These are phyloP conservation scores for Cladobotryum protrusum DNA, from an alignment of 2,329 filamentous ascomycete genomes.

Conservation along the genomic window DNA sequence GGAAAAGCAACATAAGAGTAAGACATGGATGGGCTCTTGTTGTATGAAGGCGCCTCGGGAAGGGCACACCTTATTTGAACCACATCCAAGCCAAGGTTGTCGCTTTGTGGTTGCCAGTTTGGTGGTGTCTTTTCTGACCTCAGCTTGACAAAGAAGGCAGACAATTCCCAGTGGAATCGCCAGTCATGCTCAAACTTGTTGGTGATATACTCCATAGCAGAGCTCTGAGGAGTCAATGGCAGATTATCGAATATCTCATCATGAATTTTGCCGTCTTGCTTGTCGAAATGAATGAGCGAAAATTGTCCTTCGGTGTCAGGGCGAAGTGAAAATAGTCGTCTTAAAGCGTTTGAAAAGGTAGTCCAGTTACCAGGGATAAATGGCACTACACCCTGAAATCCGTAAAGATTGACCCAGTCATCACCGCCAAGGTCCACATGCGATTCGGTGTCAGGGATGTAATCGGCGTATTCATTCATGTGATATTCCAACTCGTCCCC, in stretches of 20 bases:
- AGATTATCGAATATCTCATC: constrained; percentile 1
- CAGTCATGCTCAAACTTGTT: background rate
- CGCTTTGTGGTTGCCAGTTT: constrained; percentile 17
- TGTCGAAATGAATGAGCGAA: constrained; percentile 13
- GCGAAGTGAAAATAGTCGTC: constrained; percentile 19
- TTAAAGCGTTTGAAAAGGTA: constrained; percentile 17
- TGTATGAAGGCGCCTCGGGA: background rate
- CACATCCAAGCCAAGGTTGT: constrained; percentile 13
- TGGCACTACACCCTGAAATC: constrained; percentile 27
- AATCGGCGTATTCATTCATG: background rate
- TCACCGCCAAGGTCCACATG: background rate
- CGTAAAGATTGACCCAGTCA: constrained; percentile 16
- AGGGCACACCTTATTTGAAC: constrained; percentile 1
- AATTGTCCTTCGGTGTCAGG: background rate
- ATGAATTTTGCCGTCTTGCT: background rate
- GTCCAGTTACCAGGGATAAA: constrained; percentile 17
- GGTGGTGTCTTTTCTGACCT: constrained; percentile 2
- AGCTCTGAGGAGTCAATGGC: background rate
- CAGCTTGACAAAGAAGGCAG: constrained; percentile 19
- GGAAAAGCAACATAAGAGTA: constrained; percentile 7
- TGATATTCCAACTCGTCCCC: background rate
- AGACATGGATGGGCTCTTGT: background rate
- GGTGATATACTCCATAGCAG: background rate
- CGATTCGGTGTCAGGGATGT: background rate
- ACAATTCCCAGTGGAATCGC: background rate